phyloP scores from a whole-genome alignment of 1,139 yeast species.

The Protomyces pachydermus region DNA sequence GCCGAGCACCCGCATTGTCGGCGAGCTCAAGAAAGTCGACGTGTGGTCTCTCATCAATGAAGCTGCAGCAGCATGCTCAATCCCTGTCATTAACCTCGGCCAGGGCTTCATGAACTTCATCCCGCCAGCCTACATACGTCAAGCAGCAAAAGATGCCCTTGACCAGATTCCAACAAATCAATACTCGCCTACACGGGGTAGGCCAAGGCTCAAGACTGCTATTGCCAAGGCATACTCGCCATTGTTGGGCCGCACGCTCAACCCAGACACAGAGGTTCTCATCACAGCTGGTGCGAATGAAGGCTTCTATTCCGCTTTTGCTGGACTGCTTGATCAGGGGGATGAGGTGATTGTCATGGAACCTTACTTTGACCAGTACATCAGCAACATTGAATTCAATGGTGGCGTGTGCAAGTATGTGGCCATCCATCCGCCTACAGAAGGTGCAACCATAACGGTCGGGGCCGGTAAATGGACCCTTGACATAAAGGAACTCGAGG shows the following conservation, averaged over 20 bases:
- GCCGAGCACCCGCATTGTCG: slow-evolving; percentile 17
- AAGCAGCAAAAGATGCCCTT: slow-evolving; percentile 75
- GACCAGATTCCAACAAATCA: slow-evolving; percentile 72
- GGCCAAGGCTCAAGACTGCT: slow-evolving; percentile 65
- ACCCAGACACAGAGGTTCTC: slow-evolving; percentile 59
- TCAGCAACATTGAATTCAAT: slow-evolving; percentile 84
- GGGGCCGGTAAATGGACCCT: slow-evolving; percentile 82
- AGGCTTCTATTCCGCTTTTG: slow-evolving; percentile 72
- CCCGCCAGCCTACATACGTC: slow-evolving; percentile 71
- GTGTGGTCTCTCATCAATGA: slow-evolving; percentile 94
- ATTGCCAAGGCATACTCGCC: slow-evolving; percentile 67
- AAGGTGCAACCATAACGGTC: slow-evolving; percentile 52
- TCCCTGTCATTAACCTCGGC: slow-evolving; percentile 79
- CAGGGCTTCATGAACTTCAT: slow-evolving; percentile 82
- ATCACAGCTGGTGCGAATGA: slow-evolving; percentile 97
- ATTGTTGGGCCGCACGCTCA: slow-evolving; percentile 55
- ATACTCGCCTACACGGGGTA: slow-evolving; percentile 87
- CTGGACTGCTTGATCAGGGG: slow-evolving; percentile 77
- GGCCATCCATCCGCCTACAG: slow-evolving; percentile 76
- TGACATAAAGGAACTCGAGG: slow-evolving; percentile 69
- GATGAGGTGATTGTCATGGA: slow-evolving; percentile 97
- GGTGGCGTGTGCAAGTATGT: slow-evolving; percentile 89
- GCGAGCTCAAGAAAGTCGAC: slow-evolving; percentile 44
- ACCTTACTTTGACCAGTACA: slow-evolving; percentile 95
- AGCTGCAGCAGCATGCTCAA: slow-evolving; percentile 76